Conservation (phyloP, 805 yeast genomes). For the Limtongia smithiae region DNA sequence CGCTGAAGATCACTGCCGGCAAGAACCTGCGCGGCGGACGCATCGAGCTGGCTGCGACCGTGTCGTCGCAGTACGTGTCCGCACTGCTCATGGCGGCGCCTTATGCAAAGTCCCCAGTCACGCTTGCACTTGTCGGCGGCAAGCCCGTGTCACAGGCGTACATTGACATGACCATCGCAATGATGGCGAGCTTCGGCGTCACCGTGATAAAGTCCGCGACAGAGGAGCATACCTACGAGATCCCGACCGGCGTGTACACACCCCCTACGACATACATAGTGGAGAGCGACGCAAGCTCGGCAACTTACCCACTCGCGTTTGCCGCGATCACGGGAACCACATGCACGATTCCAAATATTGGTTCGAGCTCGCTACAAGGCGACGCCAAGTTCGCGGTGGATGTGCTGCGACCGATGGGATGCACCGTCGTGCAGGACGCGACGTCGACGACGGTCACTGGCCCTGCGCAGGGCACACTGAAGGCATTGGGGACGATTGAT, state of each 20-base stretch:
- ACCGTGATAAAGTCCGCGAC: constrained; percentile 63
- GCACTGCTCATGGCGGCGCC: constrained; percentile 97
- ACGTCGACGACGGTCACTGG: constrained; percentile 91
- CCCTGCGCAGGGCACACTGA: constrained; percentile 65
- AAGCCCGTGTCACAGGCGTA: constrained; percentile 94
- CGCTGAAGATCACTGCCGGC: constrained; percentile 68
- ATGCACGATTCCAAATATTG: constrained; percentile 92
- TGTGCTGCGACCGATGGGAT: constrained; percentile 93
- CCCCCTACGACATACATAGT: constrained; percentile 84
- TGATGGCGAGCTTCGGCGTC: constrained; percentile 91
- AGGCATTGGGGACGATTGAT: constrained; percentile 72
- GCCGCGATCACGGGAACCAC: constrained; percentile 95
- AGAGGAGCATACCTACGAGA: constrained; percentile 80
- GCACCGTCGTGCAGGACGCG: constrained; percentile 75
- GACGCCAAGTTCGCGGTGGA: constrained; percentile 95
- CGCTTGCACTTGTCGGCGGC: constrained; percentile 87
- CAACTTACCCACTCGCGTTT: constrained; percentile 95
- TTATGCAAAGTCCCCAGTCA: constrained; percentile 83
- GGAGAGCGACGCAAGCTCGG: constrained; percentile 96
- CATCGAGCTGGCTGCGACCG: constrained; percentile 91
- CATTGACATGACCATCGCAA: constrained; percentile 93
- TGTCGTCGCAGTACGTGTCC: constrained; percentile 95
- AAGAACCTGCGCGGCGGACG: constrained; percentile 80
- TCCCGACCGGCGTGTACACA: constrained; percentile 75
- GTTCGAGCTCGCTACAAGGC: constrained; percentile 87